These are phyloP conservation scores for Nicotiana tabacum DNA, from an alignment of 257 asterid genomes.

Conservation along the genomic window DNA sequence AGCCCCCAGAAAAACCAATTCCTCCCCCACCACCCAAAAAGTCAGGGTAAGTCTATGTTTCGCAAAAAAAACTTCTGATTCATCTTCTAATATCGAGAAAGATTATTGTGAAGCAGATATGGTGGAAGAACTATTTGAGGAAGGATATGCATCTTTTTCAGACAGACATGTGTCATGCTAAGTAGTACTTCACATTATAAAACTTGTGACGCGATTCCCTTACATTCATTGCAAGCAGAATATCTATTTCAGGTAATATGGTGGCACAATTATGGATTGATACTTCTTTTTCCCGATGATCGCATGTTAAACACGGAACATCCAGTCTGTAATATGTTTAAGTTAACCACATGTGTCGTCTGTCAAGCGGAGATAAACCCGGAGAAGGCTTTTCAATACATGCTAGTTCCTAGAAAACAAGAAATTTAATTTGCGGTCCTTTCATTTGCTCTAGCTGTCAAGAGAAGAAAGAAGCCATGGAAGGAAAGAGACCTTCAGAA, in stretches of 20 bases:
- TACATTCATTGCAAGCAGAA: too few relatives aligned
- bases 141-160: constrained; percentile 81
- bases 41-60: constrained; percentile 74
- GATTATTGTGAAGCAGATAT: constrained; percentile 51
- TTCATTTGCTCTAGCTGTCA: constrained; percentile 92
- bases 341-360: constrained; percentile 87
- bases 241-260: background rate
- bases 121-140: constrained; percentile 92
- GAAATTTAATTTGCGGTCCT: constrained; percentile 76
- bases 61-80: constrained; percentile 55
- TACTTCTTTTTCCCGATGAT: constrained; percentile 4
- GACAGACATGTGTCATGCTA: constrained; percentile 31
- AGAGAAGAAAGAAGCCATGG: constrained; percentile 96
- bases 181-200: background rate
- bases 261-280: background rate
- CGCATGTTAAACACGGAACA: constrained; percentile 77
- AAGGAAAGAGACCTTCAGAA: constrained; percentile 76
- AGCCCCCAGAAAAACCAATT: constrained; percentile 56
- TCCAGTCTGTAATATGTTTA: constrained; percentile 91
- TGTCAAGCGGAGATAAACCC: constrained; percentile 92
- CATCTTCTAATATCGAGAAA: constrained; percentile 54
- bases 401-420: constrained; percentile 38
- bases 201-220: background rate
- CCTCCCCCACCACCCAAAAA: constrained; percentile 58
- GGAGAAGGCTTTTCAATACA: constrained; percentile 92